Base-by-base conservation (phyloP, 208 protist genomes). In the Acanthamoeba royreba region DNA sequence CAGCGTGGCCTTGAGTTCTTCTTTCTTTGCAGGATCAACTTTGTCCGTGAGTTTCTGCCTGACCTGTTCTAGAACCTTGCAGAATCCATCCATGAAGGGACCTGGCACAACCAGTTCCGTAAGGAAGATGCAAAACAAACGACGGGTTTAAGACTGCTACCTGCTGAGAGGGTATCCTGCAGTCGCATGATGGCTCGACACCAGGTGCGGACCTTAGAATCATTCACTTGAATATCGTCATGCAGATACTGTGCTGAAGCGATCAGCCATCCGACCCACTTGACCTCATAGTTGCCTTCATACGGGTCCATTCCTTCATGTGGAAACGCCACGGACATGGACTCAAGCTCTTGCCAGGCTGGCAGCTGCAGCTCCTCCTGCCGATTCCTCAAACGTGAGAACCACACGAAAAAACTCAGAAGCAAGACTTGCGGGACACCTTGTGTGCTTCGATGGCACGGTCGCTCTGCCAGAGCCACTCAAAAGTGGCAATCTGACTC, bases 271-370 rank as follows among this genome's bases (percentile, higher is more conserved):
- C 77, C 77, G 47, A 55, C 40, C 77, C 77, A 86, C 47, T 58
- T 55, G 42, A 86, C 47, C 42, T 86, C 77, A 33, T 86, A 86
- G 77, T 86, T 86, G 77, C n/a, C 77, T 28, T 55, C 47, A 43
- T 86, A 86, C 17, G 77, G 77, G 45, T 86, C 77, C 77, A 86
- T 86, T 2, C 77, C 77, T 33, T 86, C 77, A 33, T 86, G 42
- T 31, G 28, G 38, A 9, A 58, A 86, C 77, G 47, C 77, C 77
- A 86, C 42, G n/a, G 25, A 52, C 22, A 15, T 43, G 45, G 45
- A n/a, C 47, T 86, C 77, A 33, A 86, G 11, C 22, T 49, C 77
- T 0, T 33, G 45, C 77, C 77, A 86, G 11, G 42, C 22, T 28
- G 77, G 77, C 77, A 86, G 22, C 38, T 43, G 47, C 45, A 86